Base-by-base conservation (phyloP, 257 asterid genomes). In the Forsythia suspensa region DNA sequence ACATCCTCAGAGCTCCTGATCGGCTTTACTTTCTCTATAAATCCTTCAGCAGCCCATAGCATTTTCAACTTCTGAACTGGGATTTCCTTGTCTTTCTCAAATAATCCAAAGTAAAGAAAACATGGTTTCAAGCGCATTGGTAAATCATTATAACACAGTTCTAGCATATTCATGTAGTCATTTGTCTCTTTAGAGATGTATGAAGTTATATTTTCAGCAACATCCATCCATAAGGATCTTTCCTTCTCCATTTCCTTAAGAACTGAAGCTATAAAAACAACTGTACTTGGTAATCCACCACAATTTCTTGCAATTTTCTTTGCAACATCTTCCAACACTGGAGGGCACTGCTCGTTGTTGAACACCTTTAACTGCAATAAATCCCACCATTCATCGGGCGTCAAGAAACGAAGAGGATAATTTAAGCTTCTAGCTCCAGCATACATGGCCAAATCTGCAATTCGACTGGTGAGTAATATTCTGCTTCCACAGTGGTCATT, bases 361-460 rank as follows among this genome's bases (percentile, higher is more conserved):
- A 79, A 79, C 3, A 48, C 15, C 15, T 66, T 61, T n/a, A 29
- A 72, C 69, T 72, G 40, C 5, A 79, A 37, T 48, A 79, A 61
- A 12, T 61, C 20, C 74, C 69, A 72, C 46, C 78, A 1, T 66
- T 79, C 73, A 4, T 59, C 43, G 7, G 0, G 3, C 21, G 0
- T 6, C 3, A 55, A 3, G 21, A n/a, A 55, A 55, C 24, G 24
- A 16, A 55, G 65, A 55, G 65, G 21, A 52, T 52, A 13, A 7
- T 16, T 55, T 1, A 4, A 3, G 61, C 0, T 1, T 3, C 21
- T 0, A 13, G 4, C 4, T 18, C 24, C 0, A 52, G 1, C 63
- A 2, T 0, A 16, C 63, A 52, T 3, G 61, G 0, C 63, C 63
- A 5, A 2, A 15, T 52, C 21, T 6, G 3, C 1, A 3, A 6